These are phyloP conservation scores for Sclerotinia borealis DNA, from an alignment of 2,329 filamentous ascomycete species.

Conservation along the genomic window DNA sequence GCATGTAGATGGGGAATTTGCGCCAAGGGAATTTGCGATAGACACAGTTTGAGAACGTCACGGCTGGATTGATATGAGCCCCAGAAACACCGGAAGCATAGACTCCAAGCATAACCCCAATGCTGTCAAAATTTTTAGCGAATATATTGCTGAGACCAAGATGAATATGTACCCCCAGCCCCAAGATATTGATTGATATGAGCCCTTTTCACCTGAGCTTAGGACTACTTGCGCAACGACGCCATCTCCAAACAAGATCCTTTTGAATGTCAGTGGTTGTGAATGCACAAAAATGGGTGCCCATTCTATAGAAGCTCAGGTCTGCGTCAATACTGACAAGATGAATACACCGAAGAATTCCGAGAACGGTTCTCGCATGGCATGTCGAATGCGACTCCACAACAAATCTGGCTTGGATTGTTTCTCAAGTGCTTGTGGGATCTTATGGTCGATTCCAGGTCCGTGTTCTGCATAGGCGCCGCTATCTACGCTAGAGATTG, in stretches of 20 bases:
- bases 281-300: background rate
- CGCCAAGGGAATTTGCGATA: slow-evolving; percentile 64
- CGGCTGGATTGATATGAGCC: slow-evolving; percentile 63
- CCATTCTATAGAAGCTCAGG: background rate
- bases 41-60: slow-evolving; percentile 57
- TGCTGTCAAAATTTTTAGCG: slow-evolving; percentile 33
- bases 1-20: slow-evolving; percentile 59
- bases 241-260: slow-evolving; percentile 58
- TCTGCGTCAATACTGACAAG: slow-evolving; percentile 31
- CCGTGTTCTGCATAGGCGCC: slow-evolving; percentile 30
- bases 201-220: slow-evolving; percentile 20
- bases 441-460: slow-evolving; percentile 31
- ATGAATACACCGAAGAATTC: slow-evolving; percentile 67
- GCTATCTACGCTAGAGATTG: background rate
- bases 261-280: background rate
- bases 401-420: slow-evolving; percentile 22
- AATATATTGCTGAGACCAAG: background rate
- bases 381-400: slow-evolving; percentile 24
- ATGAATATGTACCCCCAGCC: slow-evolving; percentile 26
- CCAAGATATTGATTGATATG: slow-evolving; percentile 30
- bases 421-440: slow-evolving; percentile 28
- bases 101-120: slow-evolving; percentile 66
- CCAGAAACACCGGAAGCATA: slow-evolving; percentile 59
- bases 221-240: slow-evolving; percentile 63
- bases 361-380: slow-evolving; percentile 40